These are phyloP conservation scores for Neofusicoccum sp. DNA, from an alignment of 2,329 filamentous ascomycete species.

Conservation along the genomic window DNA sequence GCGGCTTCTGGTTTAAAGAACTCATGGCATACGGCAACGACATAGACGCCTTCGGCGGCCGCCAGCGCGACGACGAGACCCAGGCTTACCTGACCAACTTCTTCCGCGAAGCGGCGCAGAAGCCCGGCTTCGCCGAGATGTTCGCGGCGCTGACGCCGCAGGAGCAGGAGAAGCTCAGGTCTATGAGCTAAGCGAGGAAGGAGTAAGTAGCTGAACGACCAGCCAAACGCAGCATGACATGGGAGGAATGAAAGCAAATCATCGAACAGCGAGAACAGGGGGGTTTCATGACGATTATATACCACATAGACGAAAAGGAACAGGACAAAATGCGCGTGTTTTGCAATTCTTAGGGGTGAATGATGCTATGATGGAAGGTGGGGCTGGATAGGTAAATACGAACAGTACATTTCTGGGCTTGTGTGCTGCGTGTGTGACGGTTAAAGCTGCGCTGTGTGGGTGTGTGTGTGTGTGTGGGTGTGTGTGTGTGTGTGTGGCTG, in stretches of 20 bases:
- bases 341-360: no score
- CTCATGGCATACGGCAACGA: slow-evolving; percentile 71
- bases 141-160: slow-evolving; percentile 54
- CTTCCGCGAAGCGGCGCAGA: slow-evolving; percentile 61
- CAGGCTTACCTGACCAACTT: slow-evolving; percentile 81
- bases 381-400: no score
- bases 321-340: neutral
- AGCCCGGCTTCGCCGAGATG: slow-evolving; percentile 54
- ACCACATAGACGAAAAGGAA: slow-evolving; percentile 15
- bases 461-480: no score
- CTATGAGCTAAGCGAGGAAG: slow-evolving; percentile 21
- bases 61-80: slow-evolving; percentile 85
- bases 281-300: slow-evolving; percentile 1
- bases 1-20: slow-evolving; percentile 43
- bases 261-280: neutral
- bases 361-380: no score
- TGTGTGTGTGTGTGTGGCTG: no score
- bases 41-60: slow-evolving; percentile 49
- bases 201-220: neutral
- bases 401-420: no score
- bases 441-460: no score
- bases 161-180: slow-evolving; percentile 54
- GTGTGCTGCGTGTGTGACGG: no score
- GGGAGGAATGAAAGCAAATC: neutral
- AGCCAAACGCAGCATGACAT: neutral